Evolutionary conservation across 2,329 filamentous ascomycete genomes (phyloP), one percentile per base, ranked within the genome.

Genomic region (Venturia effusa): DNA sequence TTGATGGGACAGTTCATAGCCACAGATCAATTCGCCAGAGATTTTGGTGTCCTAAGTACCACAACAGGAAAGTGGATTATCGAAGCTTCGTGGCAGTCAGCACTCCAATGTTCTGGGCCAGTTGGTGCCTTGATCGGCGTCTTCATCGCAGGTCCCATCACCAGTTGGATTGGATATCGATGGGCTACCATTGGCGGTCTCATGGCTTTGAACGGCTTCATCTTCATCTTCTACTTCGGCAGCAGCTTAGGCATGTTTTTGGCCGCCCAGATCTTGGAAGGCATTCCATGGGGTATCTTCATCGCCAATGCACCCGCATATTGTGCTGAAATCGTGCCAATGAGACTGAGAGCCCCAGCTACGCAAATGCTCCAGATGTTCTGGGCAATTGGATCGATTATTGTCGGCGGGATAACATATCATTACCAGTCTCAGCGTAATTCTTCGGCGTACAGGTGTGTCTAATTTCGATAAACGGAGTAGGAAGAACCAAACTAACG

Each of bases 1-100:
- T 79, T 95, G 63, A 85, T 93, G 70, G 90, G 88, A 78, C 92
- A 92, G 75, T 92, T 94, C 72, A 92, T 84, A 66, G 78, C 72
- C 32, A 78, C 79, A 64, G 75, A 76, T 8, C 72, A 74, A 24
- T 81, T 81, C 73, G 78, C 80, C 64, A 68, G 69, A 57, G 77
- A 78, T 66, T 80, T 78, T 64, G 78, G 79, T 63, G 70, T 74
- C 54, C 70, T 62, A n/a, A 62, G 60, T 41, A 17, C 11, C 32
- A 62, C 24, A 73, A n/a, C 67, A 19, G 32, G 68, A 72, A 5
- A 71, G 78, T 63, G 76, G 74, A 13, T 69, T 70, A 13, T 79
- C 72, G 61, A 71, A 79, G 68, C 74, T 80, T 54, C 68, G 8
- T 81, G 78, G 78, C 79, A 81, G 68, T 74, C 78, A 1, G 78